phyloP scores from a whole-genome alignment of 352 stramenopile genomes.

The Phytophthora agathidicida region DNA sequence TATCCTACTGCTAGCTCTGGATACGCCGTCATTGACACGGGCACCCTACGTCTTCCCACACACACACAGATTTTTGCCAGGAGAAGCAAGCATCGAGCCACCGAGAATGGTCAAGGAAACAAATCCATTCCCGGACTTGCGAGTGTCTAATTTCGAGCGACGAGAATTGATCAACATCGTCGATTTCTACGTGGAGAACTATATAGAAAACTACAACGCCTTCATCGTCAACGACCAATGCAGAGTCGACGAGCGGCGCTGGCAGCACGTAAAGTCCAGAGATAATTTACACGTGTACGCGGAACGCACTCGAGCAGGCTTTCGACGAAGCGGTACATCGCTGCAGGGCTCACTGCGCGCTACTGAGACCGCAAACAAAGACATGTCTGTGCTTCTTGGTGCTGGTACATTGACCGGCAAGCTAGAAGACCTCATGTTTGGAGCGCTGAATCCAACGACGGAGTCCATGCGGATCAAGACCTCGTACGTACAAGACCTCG shows the following conservation, averaged over 20 bases:
- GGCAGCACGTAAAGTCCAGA: slow-evolving; percentile 8
- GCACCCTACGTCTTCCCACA: too few relatives aligned
- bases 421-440: slow-evolving; percentile 41
- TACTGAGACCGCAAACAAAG: neutral
- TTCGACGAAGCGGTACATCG: neutral
- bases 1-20: too few relatives aligned
- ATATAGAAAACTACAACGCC: slow-evolving; percentile 12
- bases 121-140: neutral
- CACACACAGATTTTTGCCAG: too few relatives aligned
- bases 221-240: slow-evolving; percentile 1
- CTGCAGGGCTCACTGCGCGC: neutral
- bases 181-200: neutral
- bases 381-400: slow-evolving; percentile 19
- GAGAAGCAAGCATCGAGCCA: too few relatives aligned
- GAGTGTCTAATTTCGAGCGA: neutral
- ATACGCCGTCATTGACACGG: too few relatives aligned
- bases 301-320: neutral
- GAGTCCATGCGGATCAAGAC: slow-evolving; percentile 35
- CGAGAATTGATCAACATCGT: neutral
- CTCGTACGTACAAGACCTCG: slow-evolving; percentile 26
- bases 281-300: slow-evolving; percentile 9
- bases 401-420: slow-evolving; percentile 26
- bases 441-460: slow-evolving; percentile 28
- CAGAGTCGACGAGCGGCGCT: slow-evolving; percentile 2
- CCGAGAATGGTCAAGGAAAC: too few relatives aligned